phyloP scores from a whole-genome alignment of 768 basidiomycete species.

The Tricholomella constricta region DNA sequence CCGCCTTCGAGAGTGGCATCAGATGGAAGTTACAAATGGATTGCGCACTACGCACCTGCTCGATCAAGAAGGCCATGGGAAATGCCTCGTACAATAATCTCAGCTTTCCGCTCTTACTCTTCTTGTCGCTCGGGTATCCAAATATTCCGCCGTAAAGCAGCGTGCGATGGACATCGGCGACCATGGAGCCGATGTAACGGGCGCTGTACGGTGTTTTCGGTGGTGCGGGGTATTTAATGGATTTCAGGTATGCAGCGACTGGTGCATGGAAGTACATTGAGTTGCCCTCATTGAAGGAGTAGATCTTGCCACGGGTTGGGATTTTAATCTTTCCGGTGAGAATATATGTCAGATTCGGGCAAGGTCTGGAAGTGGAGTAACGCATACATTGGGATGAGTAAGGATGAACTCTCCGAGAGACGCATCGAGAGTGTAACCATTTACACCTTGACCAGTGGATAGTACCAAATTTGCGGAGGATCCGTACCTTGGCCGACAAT shows the following conservation, averaged over 20 bases:
- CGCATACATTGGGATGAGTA: conserved; percentile 88
- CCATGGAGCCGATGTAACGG: conserved; percentile 98
- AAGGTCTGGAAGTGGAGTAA: conserved; percentile 1
- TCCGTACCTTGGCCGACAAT: conserved; percentile 54
- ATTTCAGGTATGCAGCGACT: conserved; percentile 79
- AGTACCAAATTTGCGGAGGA: conserved; percentile 97
- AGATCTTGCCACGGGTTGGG: conserved; percentile 94
- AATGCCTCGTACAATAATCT: conserved; percentile 96
- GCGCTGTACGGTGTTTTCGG: conserved; percentile 87
- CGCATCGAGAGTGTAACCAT: conserved; percentile 97
- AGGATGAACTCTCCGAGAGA: conserved; percentile 97
- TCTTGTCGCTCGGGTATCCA: conserved; percentile 97
- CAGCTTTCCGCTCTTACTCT: conserved; percentile 94
- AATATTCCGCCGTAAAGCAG: conserved; percentile 98
- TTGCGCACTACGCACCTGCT: conserved; percentile 60
- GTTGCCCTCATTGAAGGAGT: conserved; percentile 99
- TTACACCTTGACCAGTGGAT: conserved; percentile 92
- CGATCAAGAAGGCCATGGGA: conserved; percentile 95
- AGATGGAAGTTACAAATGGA: neutral
- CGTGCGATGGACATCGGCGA: conserved; percentile 96
- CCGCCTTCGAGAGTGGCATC: conserved; percentile 59
- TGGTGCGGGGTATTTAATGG: conserved; percentile 84
- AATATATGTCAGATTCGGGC: conserved; percentile 6
- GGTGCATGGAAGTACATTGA: conserved; percentile 90
- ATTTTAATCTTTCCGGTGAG: conserved; percentile 72